These are phyloP conservation scores for Oryza longistaminata DNA, from an alignment of 176 grass and related monocot genomes.

Conservation along the genomic window DNA sequence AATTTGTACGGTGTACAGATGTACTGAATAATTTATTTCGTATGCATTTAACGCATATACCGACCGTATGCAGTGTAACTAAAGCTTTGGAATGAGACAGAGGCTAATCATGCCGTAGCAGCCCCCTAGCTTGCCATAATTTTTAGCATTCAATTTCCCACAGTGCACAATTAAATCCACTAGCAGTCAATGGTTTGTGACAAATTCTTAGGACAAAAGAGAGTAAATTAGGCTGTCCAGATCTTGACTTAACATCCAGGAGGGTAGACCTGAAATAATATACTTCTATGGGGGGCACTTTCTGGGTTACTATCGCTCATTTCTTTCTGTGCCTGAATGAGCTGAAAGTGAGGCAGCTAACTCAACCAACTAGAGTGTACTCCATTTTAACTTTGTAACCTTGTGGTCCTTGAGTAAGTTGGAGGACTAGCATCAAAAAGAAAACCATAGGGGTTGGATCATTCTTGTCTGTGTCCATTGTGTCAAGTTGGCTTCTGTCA, in stretches of 20 bases:
- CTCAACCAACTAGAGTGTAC: background rate
- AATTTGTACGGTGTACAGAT: background rate
- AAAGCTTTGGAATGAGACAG: background rate
- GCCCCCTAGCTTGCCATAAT: background rate
- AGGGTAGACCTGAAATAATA: conserved; percentile 6
- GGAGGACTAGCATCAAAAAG: conserved; percentile 19
- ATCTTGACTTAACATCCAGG: background rate
- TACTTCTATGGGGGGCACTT: background rate
- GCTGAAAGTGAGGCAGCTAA: conserved; percentile 11
- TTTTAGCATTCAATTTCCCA: background rate
- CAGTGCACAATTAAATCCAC: background rate
- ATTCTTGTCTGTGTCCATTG: conserved; percentile 39
- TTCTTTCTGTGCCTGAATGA: conserved; percentile 40
- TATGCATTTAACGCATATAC: background rate
- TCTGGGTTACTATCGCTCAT: background rate
- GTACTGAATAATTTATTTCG: background rate
- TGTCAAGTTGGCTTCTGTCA: conserved; percentile 24
- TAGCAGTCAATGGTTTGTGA: conserved; percentile 6
- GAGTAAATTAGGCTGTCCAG: background rate
- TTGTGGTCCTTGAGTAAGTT: conserved; percentile 31
- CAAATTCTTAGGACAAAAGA: background rate
- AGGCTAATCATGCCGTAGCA: background rate
- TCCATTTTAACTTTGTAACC: conserved; percentile 11
- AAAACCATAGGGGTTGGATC: conserved; percentile 21
- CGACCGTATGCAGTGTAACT: background rate